A percentile compares a stretch with the other conserved stretches of the same genome.
phyloP scores from a whole-genome alignment of 2,329 filamentous ascomycete genomes.

The Cadophora luteo-olivacea region DNA sequence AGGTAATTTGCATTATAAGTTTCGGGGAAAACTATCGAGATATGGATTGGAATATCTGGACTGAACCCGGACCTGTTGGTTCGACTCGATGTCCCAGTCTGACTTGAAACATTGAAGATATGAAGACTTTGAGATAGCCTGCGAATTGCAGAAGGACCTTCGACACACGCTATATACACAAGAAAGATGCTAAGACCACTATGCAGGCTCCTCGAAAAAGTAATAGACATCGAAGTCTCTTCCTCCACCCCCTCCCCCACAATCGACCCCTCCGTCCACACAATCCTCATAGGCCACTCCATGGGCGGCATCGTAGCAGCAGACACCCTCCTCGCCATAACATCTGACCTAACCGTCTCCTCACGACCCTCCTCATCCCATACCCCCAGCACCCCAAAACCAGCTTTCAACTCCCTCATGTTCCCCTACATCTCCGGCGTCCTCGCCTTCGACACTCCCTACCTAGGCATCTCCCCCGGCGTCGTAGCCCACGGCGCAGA shows the following conservation, averaged over 20 bases:
- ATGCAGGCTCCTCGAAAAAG: constrained; percentile 80
- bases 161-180: background rate
- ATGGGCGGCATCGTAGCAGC: constrained; percentile 96
- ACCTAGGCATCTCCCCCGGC: constrained; percentile 79
- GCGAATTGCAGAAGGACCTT: background rate
- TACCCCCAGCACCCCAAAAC: constrained; percentile 12
- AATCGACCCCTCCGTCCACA: constrained; percentile 82
- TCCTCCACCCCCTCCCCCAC: constrained; percentile 82
- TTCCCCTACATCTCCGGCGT: constrained; percentile 93
- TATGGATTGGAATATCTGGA: too few relatives aligned
- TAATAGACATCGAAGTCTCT: constrained; percentile 92
- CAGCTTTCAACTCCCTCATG: constrained; percentile 70
- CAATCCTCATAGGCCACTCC: constrained; percentile 84
- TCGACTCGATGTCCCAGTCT: background rate
- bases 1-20: constrained; percentile 17
- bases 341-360: constrained; percentile 39
- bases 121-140: background rate
- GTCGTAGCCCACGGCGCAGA: constrained; percentile 89
- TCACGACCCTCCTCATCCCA: constrained; percentile 21
- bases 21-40: too few relatives aligned
- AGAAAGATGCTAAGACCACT: constrained; percentile 18
- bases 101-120: background rate
- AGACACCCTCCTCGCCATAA: constrained; percentile 79
- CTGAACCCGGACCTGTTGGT: background rate
- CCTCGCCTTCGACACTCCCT: constrained; percentile 94